Conservation (phyloP, 1,284 basidiomycete species). For the Marasmius oreades region DNA sequence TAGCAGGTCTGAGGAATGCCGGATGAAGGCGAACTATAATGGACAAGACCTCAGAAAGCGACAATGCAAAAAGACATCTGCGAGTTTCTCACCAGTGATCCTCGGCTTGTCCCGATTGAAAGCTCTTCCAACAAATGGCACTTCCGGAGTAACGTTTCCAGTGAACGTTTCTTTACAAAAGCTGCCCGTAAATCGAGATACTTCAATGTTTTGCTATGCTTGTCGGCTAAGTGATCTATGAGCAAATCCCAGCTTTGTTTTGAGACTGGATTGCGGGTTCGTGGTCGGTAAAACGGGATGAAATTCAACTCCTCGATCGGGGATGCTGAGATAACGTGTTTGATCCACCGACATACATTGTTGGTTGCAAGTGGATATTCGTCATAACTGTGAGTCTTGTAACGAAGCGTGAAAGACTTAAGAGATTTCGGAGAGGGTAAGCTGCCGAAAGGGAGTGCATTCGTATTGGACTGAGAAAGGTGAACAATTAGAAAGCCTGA, state of each 20-base stretch:
- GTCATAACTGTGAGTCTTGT: background rate
- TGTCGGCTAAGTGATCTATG: background rate
- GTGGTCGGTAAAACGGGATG: background rate
- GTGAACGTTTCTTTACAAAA: background rate
- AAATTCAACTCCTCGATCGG: background rate
- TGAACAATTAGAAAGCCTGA: background rate
- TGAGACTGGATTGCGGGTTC: background rate
- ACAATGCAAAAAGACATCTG: too few species aligned
- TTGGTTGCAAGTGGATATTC: background rate
- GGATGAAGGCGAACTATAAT: background rate
- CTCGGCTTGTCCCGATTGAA: background rate
- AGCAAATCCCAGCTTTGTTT: conserved; percentile 1
- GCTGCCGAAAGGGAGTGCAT: background rate
- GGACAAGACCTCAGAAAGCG: too few species aligned
- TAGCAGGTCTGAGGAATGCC: background rate
- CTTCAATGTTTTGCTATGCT: background rate
- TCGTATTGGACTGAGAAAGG: background rate
- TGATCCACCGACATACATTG: conserved; percentile 1
- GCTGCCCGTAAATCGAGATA: background rate
- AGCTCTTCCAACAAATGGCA: background rate
- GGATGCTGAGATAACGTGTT: background rate
- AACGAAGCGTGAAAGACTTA: background rate
- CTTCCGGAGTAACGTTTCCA: background rate
- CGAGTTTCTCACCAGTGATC: background rate
- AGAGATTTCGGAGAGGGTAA: background rate